Evolutionary conservation across 108 stramenopile species (phyloP).

Genomic region (Fragilaria radians): DNA sequence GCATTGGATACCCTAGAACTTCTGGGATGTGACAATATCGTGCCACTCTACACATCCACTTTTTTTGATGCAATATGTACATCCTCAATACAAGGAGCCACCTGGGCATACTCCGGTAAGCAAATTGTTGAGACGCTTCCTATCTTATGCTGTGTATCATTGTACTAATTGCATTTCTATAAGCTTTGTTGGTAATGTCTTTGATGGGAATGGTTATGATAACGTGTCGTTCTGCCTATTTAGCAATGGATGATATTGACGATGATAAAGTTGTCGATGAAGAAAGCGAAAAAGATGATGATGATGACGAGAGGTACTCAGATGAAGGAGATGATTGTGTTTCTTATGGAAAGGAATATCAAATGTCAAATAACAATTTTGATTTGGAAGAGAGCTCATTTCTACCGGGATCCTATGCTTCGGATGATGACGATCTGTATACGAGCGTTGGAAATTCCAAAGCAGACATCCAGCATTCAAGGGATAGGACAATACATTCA

Average conservation of each 20-base stretch:
- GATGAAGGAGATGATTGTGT: neutral
- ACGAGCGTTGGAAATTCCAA: neutral
- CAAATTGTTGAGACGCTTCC: too few relatives aligned
- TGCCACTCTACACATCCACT: slow-evolving; percentile 23
- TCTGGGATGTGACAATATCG: slow-evolving; percentile 23
- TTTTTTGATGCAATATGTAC: slow-evolving; percentile 22
- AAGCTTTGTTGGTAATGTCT: neutral
- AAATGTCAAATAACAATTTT: neutral
- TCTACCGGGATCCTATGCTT: neutral
- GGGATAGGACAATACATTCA: too few relatives aligned
- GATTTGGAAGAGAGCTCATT: neutral
- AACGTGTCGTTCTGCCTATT: neutral
- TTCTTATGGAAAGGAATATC: neutral
- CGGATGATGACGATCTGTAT: neutral
- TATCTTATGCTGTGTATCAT: too few relatives aligned
- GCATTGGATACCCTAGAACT: slow-evolving; percentile 12
- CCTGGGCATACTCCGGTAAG: neutral
- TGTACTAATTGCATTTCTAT: neutral
- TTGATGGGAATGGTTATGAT: neutral
- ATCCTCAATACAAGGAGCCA: neutral
- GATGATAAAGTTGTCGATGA: too few relatives aligned
- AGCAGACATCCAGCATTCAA: too few relatives aligned
- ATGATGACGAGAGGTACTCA: neutral
- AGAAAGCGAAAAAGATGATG: neutral
- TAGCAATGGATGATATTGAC: neutral